Percentiles rank a stretch among this genome's conserved stretches.
phyloP scores from a whole-genome alignment of 768 basidiomycete genomes.

The Mycena vitilis region DNA sequence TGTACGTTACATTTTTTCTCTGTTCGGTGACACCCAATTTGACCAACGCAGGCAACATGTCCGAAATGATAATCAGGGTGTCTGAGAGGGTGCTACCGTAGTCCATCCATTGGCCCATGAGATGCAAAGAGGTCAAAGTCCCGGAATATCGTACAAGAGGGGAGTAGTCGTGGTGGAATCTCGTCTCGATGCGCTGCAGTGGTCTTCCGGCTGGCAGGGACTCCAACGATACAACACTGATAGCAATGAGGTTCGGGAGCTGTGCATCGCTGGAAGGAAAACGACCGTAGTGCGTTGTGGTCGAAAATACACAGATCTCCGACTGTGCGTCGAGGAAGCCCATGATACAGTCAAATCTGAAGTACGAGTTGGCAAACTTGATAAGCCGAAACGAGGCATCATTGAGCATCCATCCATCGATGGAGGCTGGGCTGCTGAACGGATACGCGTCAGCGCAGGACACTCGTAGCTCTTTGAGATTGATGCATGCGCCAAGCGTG shows the following conservation, averaged over 20 bases:
- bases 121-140: conserved; percentile 22
- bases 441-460: neutral
- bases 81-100: neutral
- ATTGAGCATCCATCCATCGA: conserved; percentile 17
- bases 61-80: neutral
- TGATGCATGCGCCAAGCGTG: conserved; percentile 6
- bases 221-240: neutral
- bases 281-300: neutral
- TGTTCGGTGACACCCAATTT: conserved; percentile 15
- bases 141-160: neutral
- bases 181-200: conserved; percentile 12
- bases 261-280: neutral
- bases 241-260: conserved; percentile 16
- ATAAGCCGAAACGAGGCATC: conserved; percentile 21
- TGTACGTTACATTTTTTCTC: neutral
- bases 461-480: conserved; percentile 11
- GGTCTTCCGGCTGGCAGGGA: conserved; percentile 6
- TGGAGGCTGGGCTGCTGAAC: no score
- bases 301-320: conserved; percentile 17
- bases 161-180: neutral
- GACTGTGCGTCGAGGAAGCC: conserved; percentile 12
- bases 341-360: neutral
- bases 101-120: neutral
- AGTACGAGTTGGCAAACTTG: conserved; percentile 18
- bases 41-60: neutral